Conservation (phyloP, 169 alveolate genomes). For the Amoebophrya sp. region DNA sequence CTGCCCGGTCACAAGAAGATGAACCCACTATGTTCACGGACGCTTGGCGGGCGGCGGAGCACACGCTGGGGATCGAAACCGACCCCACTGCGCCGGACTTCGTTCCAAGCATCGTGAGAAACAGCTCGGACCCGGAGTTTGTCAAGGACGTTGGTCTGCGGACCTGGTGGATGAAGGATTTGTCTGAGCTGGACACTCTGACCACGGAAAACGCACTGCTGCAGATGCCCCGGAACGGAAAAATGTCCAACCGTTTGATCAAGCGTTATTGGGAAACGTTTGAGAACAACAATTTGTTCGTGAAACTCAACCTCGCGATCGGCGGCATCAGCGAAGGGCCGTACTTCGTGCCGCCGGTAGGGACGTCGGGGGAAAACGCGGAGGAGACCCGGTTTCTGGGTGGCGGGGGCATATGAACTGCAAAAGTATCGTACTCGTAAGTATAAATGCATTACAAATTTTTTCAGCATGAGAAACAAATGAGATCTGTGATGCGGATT, state of each 20-base stretch:
- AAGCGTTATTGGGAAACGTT: not conserved
- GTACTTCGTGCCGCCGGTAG: not conserved
- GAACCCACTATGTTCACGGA: not conserved
- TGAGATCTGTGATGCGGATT: too few relatives aligned
- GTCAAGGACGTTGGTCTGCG: not conserved
- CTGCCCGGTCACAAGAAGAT: not conserved
- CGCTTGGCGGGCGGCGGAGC: not conserved
- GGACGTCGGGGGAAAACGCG: too few relatives aligned
- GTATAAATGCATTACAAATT: too few relatives aligned
- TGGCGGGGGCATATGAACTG: too few relatives aligned
- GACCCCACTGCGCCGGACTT: not conserved
- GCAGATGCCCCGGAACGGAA: not conserved
- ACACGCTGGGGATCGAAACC: not conserved
- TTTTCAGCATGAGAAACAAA: too few relatives aligned
- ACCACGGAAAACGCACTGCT: not conserved
- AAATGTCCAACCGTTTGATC: not conserved
- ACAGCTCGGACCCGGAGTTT: too few relatives aligned
- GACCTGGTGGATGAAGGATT: not conserved
- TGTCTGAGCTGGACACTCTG: not conserved
- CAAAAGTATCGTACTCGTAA: too few relatives aligned
- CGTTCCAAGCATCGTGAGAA: too few relatives aligned
- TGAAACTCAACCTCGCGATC: not conserved
- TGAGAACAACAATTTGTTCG: not conserved
- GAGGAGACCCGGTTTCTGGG: too few relatives aligned
- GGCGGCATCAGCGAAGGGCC: constrained; percentile 5